These are phyloP conservation scores for Aethionema arabicum DNA, from an alignment of 345 rosid genomes.

Conservation along the genomic window DNA sequence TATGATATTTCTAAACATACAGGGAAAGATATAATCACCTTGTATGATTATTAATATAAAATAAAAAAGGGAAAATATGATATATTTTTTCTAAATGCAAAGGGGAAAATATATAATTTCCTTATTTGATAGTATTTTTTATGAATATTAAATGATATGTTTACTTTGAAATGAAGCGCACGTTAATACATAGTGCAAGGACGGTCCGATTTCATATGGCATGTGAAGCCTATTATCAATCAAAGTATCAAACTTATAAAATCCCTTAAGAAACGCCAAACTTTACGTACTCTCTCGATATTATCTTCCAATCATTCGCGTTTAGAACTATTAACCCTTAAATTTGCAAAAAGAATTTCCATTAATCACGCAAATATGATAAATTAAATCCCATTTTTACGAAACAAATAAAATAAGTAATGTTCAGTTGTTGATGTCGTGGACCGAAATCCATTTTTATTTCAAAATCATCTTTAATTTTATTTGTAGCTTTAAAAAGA, in stretches of 20 bases:
- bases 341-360: slow-evolving; percentile 6
- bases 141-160: background rate
- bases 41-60: background rate
- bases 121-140: background rate
- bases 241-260: background rate
- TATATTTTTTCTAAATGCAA: background rate
- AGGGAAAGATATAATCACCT: too few relatives aligned
- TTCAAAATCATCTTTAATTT: too few relatives aligned
- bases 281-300: slow-evolving; percentile 36
- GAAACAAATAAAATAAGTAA: background rate
- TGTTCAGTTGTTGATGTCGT: too few relatives aligned
- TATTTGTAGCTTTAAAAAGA: too few relatives aligned
- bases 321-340: slow-evolving; percentile 6
- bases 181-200: slow-evolving; percentile 37
- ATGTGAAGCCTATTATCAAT: slow-evolving; percentile 51
- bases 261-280: slow-evolving; percentile 45
- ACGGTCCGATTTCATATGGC: slow-evolving; percentile 44
- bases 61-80: background rate
- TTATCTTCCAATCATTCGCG: background rate
- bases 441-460: background rate
- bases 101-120: slow-evolving; percentile 19
- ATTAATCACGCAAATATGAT: slow-evolving; percentile 18
- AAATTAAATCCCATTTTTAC: slow-evolving; percentile 10
- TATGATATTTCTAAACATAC: too few relatives aligned
- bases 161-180: slow-evolving; percentile 47